Conservation (phyloP, 768 basidiomycete genomes). For the Calocera viscosa region DNA sequence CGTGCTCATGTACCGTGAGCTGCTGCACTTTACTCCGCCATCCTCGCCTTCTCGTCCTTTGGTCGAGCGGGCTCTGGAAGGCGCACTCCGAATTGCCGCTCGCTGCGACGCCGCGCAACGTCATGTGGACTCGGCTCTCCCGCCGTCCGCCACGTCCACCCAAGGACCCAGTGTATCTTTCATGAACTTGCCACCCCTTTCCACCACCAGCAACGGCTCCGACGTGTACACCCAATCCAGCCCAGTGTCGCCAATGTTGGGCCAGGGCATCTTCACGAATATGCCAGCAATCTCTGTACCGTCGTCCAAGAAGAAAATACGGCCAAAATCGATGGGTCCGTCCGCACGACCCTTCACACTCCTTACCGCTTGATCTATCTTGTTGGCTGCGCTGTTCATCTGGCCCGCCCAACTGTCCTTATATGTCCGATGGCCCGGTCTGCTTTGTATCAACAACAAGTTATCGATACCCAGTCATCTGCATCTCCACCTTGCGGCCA, state of each 20-base stretch:
- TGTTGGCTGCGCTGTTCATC: background rate
- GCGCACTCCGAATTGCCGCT: conserved; percentile 44
- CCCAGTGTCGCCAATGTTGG: background rate
- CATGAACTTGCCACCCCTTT: background rate
- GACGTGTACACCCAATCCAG: background rate
- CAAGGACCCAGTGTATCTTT: background rate
- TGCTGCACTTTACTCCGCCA: conserved; percentile 38
- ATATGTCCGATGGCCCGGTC: background rate
- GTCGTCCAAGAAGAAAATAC: background rate
- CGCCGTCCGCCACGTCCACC: background rate
- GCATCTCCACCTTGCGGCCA: background rate
- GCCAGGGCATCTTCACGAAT: background rate
- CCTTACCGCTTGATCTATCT: background rate
- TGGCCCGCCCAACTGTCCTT: background rate
- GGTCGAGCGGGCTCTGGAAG: conserved; percentile 47
- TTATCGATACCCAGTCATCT: conserved; percentile 1
- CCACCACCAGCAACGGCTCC: background rate
- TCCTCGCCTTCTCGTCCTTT: conserved; percentile 39
- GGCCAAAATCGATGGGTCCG: background rate
- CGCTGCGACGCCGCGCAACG: conserved; percentile 48
- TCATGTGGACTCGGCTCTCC: background rate
- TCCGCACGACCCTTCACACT: background rate
- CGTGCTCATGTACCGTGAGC: conserved; percentile 47
- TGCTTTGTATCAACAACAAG: background rate
- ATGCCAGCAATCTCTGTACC: background rate